phyloP scores from a whole-genome alignment of 1,284 basidiomycete species.

The Amylostereum areolatum region DNA sequence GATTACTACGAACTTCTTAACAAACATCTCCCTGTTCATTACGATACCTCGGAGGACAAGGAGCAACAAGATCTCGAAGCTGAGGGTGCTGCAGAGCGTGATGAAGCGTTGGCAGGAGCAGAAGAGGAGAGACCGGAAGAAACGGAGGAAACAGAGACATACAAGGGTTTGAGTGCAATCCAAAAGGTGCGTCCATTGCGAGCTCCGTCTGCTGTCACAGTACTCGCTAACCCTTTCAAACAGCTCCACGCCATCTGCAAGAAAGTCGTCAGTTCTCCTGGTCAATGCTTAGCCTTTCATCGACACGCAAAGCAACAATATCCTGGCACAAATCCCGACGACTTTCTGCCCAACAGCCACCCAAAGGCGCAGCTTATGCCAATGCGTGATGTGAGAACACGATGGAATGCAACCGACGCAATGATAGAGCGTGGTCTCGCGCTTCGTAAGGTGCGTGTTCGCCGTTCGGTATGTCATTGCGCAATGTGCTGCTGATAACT shows the following conservation, averaged over 20 bases:
- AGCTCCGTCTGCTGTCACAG: neutral
- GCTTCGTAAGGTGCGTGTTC: conserved; percentile 6
- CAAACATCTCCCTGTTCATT: conserved; percentile 23
- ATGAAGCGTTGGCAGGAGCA: too few species aligned
- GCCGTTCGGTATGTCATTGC: too few species aligned
- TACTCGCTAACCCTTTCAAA: neutral
- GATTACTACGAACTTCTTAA: conserved; percentile 21
- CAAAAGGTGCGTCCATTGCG: neutral
- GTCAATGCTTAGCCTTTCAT: conserved; percentile 7
- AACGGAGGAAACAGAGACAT: neutral
- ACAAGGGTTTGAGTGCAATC: neutral
- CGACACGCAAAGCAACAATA: neutral
- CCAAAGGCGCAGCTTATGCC: conserved; percentile 7
- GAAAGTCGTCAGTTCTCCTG: conserved; percentile 12
- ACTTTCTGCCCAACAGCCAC: neutral
- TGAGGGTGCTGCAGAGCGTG: too few species aligned
- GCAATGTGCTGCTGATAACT: too few species aligned
- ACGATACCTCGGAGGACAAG: conserved; percentile 18
- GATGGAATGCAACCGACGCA: conserved; percentile 13
- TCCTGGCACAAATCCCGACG: neutral
- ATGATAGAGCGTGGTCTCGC: conserved; percentile 10
- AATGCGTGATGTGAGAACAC: conserved; percentile 11
- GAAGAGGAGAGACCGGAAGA: too few species aligned
- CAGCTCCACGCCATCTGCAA: conserved; percentile 10
- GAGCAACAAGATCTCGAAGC: too few species aligned